phyloP scores from a whole-genome alignment of 2,329 filamentous ascomycete species.

The Sporothrix pseudoabietina region DNA sequence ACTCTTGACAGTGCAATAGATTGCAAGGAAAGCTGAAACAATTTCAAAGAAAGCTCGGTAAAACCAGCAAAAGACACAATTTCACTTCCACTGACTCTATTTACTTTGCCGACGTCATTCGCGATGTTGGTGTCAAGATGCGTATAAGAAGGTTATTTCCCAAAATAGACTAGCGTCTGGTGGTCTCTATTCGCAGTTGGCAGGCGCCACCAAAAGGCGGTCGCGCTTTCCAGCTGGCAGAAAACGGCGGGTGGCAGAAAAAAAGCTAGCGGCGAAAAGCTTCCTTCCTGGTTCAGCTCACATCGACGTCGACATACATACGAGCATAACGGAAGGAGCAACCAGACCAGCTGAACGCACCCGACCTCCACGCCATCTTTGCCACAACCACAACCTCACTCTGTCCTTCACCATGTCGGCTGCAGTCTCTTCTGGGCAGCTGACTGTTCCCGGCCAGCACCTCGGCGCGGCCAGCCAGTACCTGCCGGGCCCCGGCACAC shows the following conservation, averaged over 20 bases:
- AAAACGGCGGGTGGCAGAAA: neutral
- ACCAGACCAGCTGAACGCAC: neutral
- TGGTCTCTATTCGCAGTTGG: neutral
- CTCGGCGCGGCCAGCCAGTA: conserved; percentile 70
- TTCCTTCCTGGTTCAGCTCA: conserved; percentile 6
- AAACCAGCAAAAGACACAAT: neutral
- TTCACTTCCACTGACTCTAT: neutral
- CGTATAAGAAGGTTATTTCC: conserved; percentile 11
- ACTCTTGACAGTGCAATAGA: neutral
- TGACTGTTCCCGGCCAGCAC: conserved; percentile 79
- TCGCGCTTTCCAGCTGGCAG: conserved; percentile 1
- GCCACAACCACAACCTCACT: neutral
- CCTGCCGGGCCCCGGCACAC: conserved; percentile 77
- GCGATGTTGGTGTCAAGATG: neutral
- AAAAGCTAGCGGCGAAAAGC: conserved; percentile 22
- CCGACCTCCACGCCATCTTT: neutral
- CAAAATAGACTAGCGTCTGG: neutral
- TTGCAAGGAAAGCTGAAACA: neutral
- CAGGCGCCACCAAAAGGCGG: neutral
- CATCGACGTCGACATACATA: neutral
- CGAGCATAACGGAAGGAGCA: neutral
- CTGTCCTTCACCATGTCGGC: conserved; percentile 11
- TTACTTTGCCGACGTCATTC: neutral
- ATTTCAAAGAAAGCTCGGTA: no score
- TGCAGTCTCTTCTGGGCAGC: conserved; percentile 20